Base-by-base conservation (phyloP, 345 rosid species). In the Diplotaxis tenuifolia region DNA sequence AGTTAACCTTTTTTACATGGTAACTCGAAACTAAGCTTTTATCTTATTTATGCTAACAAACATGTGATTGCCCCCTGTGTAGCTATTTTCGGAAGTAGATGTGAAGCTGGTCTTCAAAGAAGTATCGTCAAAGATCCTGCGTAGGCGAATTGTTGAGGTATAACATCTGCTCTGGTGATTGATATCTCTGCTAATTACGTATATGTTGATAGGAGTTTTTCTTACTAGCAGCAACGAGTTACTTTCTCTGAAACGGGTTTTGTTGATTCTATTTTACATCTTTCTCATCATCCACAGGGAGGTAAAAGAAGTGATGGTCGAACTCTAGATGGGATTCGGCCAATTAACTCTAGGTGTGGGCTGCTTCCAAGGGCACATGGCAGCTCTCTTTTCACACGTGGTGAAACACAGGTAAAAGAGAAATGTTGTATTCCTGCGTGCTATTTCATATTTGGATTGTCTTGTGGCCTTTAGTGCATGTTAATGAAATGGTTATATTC, bases 301-400 rank as follows among this genome's bases (percentile, higher is more conserved):
- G 96, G 96, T 65, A 95, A 86, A 84, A 85, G 98, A 81, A 95
- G 97, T 71, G 99, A 95, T 85, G 99, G 99, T 71, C 86, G 99
- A 78, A 76, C 81, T 23, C 78, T 89, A 7, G 84, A 83, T 54
- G 96, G 71, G 63, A 88, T 92, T 80, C 96, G 99, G 52, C 92
- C 96, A 45, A 92, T 95, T 83, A 84, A 82, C 77, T 83, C 99
- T 65, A 87, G 83, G 76, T 92, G 98, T 80, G 92, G 99, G 61
- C 70, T 95, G 68, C 96, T 95, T 65, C 99, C 98, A 68, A 87
- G 99, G 76, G 94, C 98, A 18, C 99, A 95, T 73, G 98, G 99
- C 68, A 95, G 99, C 80, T 83, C 96, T 75, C 99, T 95, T 71
- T 95, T 95, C 82, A 95, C 99, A 21, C 99, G 98, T n/a, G 99